Evolutionary conservation across 2,329 filamentous ascomycete genomes (phyloP).

Genomic region (Capronia epimyces): DNA sequence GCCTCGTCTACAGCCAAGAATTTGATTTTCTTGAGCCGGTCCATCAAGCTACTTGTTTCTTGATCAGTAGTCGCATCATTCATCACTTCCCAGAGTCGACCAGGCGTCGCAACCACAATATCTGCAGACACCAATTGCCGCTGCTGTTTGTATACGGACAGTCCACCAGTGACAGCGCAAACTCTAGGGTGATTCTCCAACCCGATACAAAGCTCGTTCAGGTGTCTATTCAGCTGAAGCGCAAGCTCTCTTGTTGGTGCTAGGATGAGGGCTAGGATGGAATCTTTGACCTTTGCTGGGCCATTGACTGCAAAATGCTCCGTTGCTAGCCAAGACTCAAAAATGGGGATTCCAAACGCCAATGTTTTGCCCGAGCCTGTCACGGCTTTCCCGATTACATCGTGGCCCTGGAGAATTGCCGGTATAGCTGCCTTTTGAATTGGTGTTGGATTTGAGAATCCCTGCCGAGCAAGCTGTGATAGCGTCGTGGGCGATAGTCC

Average conservation of each 20-base stretch:
- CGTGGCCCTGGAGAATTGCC: slow-evolving; percentile 72
- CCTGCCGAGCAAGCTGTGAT: slow-evolving; percentile 69
- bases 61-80: slow-evolving; percentile 45
- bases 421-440: slow-evolving; percentile 81
- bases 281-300: slow-evolving; percentile 34
- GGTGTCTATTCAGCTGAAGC: slow-evolving; percentile 80
- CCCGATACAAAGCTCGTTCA: slow-evolving; percentile 66
- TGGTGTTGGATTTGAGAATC: slow-evolving; percentile 71
- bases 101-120: slow-evolving; percentile 88
- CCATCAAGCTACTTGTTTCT: slow-evolving; percentile 54
- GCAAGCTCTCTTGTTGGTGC: slow-evolving; percentile 91
- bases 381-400: slow-evolving; percentile 91
- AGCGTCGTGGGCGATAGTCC: slow-evolving; percentile 67
- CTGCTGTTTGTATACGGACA: slow-evolving; percentile 93
- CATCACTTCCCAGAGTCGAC: slow-evolving; percentile 89
- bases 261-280: slow-evolving; percentile 68
- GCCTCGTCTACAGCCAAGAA: slow-evolving; percentile 93
- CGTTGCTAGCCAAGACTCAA: slow-evolving; percentile 66
- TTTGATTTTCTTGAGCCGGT: slow-evolving; percentile 64
- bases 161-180: slow-evolving; percentile 84
- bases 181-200: slow-evolving; percentile 58
- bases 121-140: slow-evolving; percentile 77
- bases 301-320: slow-evolving; percentile 1
- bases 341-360: slow-evolving; percentile 87
- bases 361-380: slow-evolving; percentile 96